Conservation (phyloP, 2,329 filamentous ascomycete genomes). For the Fusarium dimerum region DNA sequence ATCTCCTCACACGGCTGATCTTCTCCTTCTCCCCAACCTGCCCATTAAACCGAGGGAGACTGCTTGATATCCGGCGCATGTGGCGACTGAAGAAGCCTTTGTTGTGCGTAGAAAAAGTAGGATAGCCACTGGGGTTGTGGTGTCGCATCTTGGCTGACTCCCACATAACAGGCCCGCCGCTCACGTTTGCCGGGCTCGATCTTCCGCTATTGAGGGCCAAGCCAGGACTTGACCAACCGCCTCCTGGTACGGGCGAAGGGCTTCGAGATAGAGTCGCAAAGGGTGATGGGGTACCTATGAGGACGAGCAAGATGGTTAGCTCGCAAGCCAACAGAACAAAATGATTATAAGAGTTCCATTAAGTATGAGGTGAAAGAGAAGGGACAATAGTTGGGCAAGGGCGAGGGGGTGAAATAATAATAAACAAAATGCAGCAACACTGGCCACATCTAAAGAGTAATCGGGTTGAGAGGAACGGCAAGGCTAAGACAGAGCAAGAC, state of each 20-base stretch:
- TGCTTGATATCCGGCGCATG: constrained; percentile 77
- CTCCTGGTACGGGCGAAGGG: constrained; percentile 79
- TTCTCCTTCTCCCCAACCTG: constrained; percentile 80
- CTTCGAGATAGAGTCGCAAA: constrained; percentile 85
- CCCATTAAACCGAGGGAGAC: constrained; percentile 71
- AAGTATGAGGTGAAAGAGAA: not conserved
- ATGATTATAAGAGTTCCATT: constrained; percentile 2
- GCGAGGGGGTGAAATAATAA: constrained; percentile 3
- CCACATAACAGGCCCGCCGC: constrained; percentile 70
- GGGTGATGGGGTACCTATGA: constrained; percentile 53
- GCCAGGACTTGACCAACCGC: constrained; percentile 86
- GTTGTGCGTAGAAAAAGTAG: constrained; percentile 78
- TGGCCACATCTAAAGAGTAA: not conserved
- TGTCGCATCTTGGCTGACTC: constrained; percentile 79
- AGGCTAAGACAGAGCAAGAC: not conserved
- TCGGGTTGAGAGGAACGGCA: not conserved
- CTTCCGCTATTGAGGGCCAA: constrained; percentile 72
- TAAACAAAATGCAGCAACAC: constrained; percentile 2
- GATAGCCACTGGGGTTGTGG: constrained; percentile 71
- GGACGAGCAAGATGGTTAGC: constrained; percentile 31
- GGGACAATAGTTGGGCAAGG: constrained; percentile 1
- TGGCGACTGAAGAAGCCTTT: constrained; percentile 87
- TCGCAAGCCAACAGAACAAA: constrained; percentile 13
- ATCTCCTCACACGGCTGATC: constrained; percentile 59
- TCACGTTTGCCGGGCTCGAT: constrained; percentile 63